Conservation (phyloP, 2,329 filamentous ascomycete species). For the Tolypocladium tropicale region DNA sequence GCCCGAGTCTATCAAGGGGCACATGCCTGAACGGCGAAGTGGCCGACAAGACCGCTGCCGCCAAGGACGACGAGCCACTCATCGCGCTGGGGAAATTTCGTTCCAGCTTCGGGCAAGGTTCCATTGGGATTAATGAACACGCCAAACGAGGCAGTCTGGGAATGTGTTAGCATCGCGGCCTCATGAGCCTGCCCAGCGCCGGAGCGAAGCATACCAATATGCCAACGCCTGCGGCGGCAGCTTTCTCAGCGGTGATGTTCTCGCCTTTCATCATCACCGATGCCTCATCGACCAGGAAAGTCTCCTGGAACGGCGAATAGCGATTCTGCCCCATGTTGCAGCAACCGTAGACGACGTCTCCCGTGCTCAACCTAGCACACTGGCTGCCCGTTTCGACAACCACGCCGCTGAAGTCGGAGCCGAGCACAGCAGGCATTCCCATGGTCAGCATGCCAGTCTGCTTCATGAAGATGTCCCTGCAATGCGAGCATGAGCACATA, state of each 20-base stretch:
- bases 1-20: no score
- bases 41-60: conserved; percentile 22
- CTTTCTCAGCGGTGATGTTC: conserved; percentile 15
- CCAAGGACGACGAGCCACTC: conserved; percentile 28
- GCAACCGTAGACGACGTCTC: conserved; percentile 25
- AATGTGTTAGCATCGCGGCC: neutral
- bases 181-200: neutral
- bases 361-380: conserved; percentile 18
- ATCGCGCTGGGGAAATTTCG: conserved; percentile 8
- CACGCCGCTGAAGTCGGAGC: conserved; percentile 24
- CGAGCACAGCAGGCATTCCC: conserved; percentile 24
- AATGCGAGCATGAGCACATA: neutral
- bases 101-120: conserved; percentile 9
- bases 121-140: conserved; percentile 18
- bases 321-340: conserved; percentile 20
- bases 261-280: conserved; percentile 19
- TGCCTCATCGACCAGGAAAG: conserved; percentile 25
- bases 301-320: conserved; percentile 25
- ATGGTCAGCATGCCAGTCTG: conserved; percentile 19
- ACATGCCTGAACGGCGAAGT: conserved; percentile 19
- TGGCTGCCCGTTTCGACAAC: conserved; percentile 19
- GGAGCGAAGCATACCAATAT: conserved; percentile 14
- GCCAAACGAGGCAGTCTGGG: conserved; percentile 21
- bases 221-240: conserved; percentile 23
- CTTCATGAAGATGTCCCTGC: conserved; percentile 22